Percentiles rank a stretch among this genome's conserved stretches.
phyloP scores from a whole-genome alignment of 1,284 basidiomycete species.

The Malassezia caprae region DNA sequence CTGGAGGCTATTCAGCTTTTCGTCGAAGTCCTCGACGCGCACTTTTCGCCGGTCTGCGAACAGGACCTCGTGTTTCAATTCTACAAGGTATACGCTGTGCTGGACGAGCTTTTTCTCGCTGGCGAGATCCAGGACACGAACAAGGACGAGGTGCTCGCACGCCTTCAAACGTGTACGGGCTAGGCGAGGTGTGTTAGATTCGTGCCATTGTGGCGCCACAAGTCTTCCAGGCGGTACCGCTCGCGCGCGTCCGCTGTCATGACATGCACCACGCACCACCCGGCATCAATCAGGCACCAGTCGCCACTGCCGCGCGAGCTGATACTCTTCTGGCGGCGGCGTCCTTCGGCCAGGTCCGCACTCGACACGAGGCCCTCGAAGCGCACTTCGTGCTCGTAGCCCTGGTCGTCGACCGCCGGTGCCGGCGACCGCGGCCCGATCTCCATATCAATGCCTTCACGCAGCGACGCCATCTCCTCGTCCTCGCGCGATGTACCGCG shows the following conservation, averaged over 20 bases:
- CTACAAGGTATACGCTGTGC: conserved; percentile 90
- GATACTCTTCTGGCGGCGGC: conserved; percentile 19
- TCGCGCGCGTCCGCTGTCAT: conserved; percentile 37
- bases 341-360: conserved; percentile 20
- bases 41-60: conserved; percentile 97
- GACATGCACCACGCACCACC: conserved; percentile 47
- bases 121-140: conserved; percentile 97
- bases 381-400: conserved; percentile 22
- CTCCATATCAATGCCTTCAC: conserved; percentile 6
- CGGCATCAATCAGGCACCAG: conserved; percentile 45
- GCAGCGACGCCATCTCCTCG: conserved; percentile 10
- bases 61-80: conserved; percentile 95
- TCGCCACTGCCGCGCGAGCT: conserved; percentile 39
- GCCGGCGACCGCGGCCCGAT: not conserved
- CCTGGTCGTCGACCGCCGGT: not conserved
- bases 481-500: conserved; percentile 1
- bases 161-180: conserved; percentile 57
- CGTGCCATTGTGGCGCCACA: conserved; percentile 28
- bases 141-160: conserved; percentile 81
- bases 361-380: conserved; percentile 38
- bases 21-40: conserved; percentile 93
- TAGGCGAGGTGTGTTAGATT: not conserved
- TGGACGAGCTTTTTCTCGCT: conserved; percentile 97
- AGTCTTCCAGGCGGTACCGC: conserved; percentile 38
- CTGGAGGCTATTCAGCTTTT: conserved; percentile 95